Conservation (phyloP, 1,284 basidiomycete genomes). For the Pseudozyma thailandica region DNA sequence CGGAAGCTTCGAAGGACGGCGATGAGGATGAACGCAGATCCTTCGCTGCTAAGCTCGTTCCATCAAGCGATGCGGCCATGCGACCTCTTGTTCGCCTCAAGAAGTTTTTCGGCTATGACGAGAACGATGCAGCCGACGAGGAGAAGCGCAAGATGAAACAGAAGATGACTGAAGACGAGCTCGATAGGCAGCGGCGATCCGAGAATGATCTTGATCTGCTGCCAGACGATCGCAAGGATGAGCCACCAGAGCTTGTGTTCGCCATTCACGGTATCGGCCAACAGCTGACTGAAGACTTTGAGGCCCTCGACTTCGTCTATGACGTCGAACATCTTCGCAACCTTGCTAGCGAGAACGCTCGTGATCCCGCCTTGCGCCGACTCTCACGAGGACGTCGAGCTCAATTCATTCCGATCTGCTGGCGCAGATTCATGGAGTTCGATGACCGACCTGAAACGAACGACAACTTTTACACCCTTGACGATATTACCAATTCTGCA, state of each 20-base stretch:
- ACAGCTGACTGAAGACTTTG: conserved; percentile 56
- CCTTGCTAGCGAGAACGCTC: conserved; percentile 42
- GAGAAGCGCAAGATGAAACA: conserved; percentile 53
- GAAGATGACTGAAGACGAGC: conserved; percentile 49
- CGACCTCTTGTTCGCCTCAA: conserved; percentile 45
- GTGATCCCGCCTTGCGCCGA: conserved; percentile 40
- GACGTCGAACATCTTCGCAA: conserved; percentile 58
- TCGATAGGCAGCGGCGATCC: conserved; percentile 29
- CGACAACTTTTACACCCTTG: conserved; percentile 69
- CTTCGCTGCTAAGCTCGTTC: conserved; percentile 40
- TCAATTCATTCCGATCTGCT: conserved; percentile 73
- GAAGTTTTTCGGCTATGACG: conserved; percentile 45
- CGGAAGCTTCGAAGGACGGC: conserved; percentile 15
- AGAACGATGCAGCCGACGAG: conserved; percentile 49
- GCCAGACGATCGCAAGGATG: conserved; percentile 51
- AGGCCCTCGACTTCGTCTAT: conserved; percentile 60
- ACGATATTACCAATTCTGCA: conserved; percentile 64
- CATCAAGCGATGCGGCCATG: conserved; percentile 45
- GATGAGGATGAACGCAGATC: conserved; percentile 38
- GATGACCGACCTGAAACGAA: conserved; percentile 64
- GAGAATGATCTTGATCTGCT: conserved; percentile 21
- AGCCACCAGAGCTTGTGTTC: conserved; percentile 60
- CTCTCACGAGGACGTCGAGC: conserved; percentile 67
- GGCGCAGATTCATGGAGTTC: conserved; percentile 71
- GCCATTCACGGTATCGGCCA: conserved; percentile 63